Base-by-base conservation (phyloP, 768 basidiomycete genomes). In the Mycena albidolilacea region DNA sequence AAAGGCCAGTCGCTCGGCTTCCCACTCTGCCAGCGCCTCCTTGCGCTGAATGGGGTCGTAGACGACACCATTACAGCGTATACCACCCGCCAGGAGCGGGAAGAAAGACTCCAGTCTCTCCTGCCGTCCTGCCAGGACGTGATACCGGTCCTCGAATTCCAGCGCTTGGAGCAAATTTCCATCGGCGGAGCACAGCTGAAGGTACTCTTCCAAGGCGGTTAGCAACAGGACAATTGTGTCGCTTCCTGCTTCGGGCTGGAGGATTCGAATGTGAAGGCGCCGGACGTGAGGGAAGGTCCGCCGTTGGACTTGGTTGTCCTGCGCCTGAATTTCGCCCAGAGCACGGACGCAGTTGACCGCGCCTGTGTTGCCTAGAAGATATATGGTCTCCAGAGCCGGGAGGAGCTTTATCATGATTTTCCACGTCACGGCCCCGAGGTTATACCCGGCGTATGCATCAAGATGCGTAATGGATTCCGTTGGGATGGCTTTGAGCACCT, bases 401-500 rank as follows among this genome's bases (percentile, higher is more conserved):
- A 70, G 69, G 43, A 64, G 63, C 55, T 15, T n/a, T 12, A 70
- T 38, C 9, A 55, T 19, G 9, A 44, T 21, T n/a, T 37, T 43
- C 62, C 62, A 70, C 0, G 63, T 58, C 9, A 19, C 55, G 4
- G 17, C 17, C 6, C 14, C 5, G 3, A 64, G 9, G 8, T 12
- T 3, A 19, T n/a, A 23, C 35, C 7, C 54, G 12, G 7, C 44
- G 7, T 61, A 43, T 5, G 50, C 61, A 35, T 72, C 71, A 5
- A 72, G 21, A 50, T 72, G 66, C 7, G 71, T 67, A 52, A 72
- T 72, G 0, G 19, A 37, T 7, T 62, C 52, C 10, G 17, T 23
- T 7, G 71, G 66, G 17, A 57, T 5, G 9, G 71, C 71, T 11
- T 67, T 62, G n/a, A 72, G n/a, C 17, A 72, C 37, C 30, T 72